Evolutionary conservation across 2,329 filamentous ascomycete species (phyloP).

Genomic region (Westerdykella ornata): DNA sequence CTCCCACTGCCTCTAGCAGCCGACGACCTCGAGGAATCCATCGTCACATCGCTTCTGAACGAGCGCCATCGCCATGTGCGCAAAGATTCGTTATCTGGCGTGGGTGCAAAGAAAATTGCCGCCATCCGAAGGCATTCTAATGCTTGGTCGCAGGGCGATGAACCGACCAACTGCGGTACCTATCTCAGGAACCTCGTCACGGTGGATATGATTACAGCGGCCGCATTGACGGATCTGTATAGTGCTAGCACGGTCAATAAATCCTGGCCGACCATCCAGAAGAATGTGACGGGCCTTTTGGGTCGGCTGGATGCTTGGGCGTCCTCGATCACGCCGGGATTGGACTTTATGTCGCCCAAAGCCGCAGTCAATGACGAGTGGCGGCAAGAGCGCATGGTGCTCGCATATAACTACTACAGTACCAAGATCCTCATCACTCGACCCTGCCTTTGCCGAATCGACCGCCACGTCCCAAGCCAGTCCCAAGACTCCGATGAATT

Average conservation of each 20-base stretch:
- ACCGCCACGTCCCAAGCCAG: slow-evolving; percentile 27
- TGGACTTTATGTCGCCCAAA: slow-evolving; percentile 9
- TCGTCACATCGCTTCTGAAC: too few species aligned
- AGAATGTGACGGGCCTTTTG: slow-evolving; percentile 20
- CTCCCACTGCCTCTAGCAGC: slow-evolving; percentile 21
- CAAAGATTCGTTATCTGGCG: too few species aligned
- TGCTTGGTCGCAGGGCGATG: neutral
- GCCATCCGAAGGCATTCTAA: neutral
- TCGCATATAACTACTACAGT: slow-evolving; percentile 21
- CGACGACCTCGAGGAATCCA: too few species aligned
- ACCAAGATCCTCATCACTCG: slow-evolving; percentile 33
- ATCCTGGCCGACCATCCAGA: slow-evolving; percentile 34
- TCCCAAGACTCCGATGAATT: slow-evolving; percentile 24
- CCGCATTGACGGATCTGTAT: slow-evolving; percentile 30
- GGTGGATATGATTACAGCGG: slow-evolving; percentile 25
- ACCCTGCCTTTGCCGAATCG: slow-evolving; percentile 36
- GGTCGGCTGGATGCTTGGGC: slow-evolving; percentile 33
- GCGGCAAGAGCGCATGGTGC: slow-evolving; percentile 9
- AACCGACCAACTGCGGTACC: slow-evolving; percentile 15
- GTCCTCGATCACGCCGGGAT: slow-evolving; percentile 18
- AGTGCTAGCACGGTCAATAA: slow-evolving; percentile 18
- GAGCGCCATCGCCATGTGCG: too few species aligned
- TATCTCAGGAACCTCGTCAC: slow-evolving; percentile 15
- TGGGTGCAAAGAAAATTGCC: too few species aligned
- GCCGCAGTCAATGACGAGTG: neutral